Evolutionary conservation across 345 rosid genomes (phyloP), one percentile per base, ranked within the genome.

Genomic region (Theobroma cacao): DNA sequence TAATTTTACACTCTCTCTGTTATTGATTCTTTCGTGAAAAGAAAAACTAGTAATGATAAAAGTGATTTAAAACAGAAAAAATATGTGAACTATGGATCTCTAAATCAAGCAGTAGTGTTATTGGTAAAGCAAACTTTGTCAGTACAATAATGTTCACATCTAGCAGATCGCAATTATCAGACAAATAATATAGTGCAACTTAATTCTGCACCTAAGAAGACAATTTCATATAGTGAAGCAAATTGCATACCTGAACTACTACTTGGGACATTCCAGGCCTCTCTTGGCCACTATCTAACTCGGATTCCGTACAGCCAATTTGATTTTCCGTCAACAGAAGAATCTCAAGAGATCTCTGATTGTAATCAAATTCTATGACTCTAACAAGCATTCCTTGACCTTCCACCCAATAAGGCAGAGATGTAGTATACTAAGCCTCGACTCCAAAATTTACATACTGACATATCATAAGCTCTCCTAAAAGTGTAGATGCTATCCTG

Each of bases 401-500:
- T 75, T 62, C 41, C 38, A 75, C 59, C 59, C 24, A 75, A 14
- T 40, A 55, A 24, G 67, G 43, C 63, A 72, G 47, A 52, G 52
- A 74, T 20, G 60, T 18, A 18, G 70, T 62, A 52, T 71, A 33
- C 62, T 72, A 72, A 47, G 56, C 55, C 73, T 68, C 30, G 15
- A 70, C 75, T 26, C 69, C 48, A 75, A 75, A 79, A 74, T 67
- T 62, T 75, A 66, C n/a, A 4, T 53, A 55, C 75, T 5, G 7
- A 72, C 20, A 56, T 64, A 55, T 55, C 53, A 53, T 45, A 75
- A 75, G 18, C 59, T 74, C 55, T 56, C 69, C 56, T 48, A 68
- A 40, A 76, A 68, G 2, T 13, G 28, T 56, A 77, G 77, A 72
- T 47, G 64, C 86, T 82, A 80, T 24, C 75, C 72, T 63, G 50